Base-by-base conservation (phyloP, 352 stramenopile genomes). In the Thalassiosira exigua region DNA sequence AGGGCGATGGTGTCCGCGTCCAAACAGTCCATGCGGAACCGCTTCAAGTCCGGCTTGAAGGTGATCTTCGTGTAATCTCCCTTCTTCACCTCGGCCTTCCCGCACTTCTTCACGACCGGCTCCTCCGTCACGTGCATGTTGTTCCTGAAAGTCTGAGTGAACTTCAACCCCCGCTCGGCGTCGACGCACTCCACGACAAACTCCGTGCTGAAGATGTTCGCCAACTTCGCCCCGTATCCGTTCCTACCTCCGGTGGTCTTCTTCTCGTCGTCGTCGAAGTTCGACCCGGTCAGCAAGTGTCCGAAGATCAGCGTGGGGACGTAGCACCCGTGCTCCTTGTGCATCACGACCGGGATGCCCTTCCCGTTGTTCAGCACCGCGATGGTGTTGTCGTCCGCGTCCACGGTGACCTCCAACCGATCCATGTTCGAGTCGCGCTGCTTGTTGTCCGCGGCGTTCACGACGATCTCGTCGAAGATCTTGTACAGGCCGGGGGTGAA, bases 401-500 rank as follows among this genome's bases (percentile, higher is more conserved):
- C 92, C 26, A 99, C 97, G 0, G 73, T 92, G 12, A 99, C 96
- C 41, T 98, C 97, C 42, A 97, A 97, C 86, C 97, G 97, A 86
- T 98, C 96, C 91, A 99, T 98, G n/a, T 21, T 30, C 53, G 95
- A 92, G 93, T 99, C 98, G 27, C 98, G 95, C 87, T 99, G 98
- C 88, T 99, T 99, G 93, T 99, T 99, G 80, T 99, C 98, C 21
- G 97, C 98, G 0, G 98, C 98, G 81, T 99, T 99, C 19, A 99
- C 97, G 41, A 99, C 95, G 85, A 99, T 99, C 90, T 99, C 97
- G 84, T 99, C 97, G 76, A 99, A 99, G 78, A 99, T 99, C 85
- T 99, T 99, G 94, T 97, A 99, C 50, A 99, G 87, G 60, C 92
- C 94, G 59, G 93, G 93, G 24, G 92, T 92, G 74, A 87, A 96